These are phyloP conservation scores for Skeletonema menzelii DNA, from an alignment of 108 stramenopile genomes.

Conservation along the genomic window DNA sequence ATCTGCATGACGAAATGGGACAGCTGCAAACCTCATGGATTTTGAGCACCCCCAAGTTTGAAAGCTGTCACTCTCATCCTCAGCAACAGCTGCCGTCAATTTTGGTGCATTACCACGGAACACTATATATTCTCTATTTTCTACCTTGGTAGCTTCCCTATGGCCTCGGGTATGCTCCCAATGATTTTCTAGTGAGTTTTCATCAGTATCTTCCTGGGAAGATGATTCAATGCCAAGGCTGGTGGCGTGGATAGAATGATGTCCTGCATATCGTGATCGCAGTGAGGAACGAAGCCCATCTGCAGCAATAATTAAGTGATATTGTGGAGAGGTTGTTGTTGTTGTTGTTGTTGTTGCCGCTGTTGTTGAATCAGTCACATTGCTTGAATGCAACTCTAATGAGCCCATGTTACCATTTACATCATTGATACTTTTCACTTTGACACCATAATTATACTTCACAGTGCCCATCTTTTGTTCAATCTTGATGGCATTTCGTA, in stretches of 20 bases:
- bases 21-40: conserved; percentile 86
- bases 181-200: conserved; percentile 20
- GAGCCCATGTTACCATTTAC: conserved; percentile 54
- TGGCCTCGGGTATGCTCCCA: conserved; percentile 63
- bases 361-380: conserved; percentile 9
- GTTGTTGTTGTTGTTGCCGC: conserved; percentile 11
- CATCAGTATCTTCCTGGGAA: background rate
- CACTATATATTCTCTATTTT: conserved; percentile 81
- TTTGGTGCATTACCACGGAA: conserved; percentile 82
- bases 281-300: conserved; percentile 78
- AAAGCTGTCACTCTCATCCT: conserved; percentile 63
- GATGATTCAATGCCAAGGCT: conserved; percentile 16
- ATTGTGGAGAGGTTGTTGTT: conserved; percentile 44
- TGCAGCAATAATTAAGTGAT: conserved; percentile 85
- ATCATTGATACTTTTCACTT: conserved; percentile 55
- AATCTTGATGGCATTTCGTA: conserved; percentile 58
- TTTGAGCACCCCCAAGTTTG: conserved; percentile 84
- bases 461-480: conserved; percentile 66
- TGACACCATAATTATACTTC: conserved; percentile 41
- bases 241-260: conserved; percentile 34
- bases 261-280: conserved; percentile 73
- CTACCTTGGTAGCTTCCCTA: conserved; percentile 54
- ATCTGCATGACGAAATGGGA: conserved; percentile 60
- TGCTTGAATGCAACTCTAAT: conserved; percentile 33
- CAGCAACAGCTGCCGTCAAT: conserved; percentile 31